Percentiles rank a stretch among this genome's conserved stretches.
phyloP scores from a whole-genome alignment of 1,284 basidiomycete genomes.

The Apiotrichum domesticum region DNA sequence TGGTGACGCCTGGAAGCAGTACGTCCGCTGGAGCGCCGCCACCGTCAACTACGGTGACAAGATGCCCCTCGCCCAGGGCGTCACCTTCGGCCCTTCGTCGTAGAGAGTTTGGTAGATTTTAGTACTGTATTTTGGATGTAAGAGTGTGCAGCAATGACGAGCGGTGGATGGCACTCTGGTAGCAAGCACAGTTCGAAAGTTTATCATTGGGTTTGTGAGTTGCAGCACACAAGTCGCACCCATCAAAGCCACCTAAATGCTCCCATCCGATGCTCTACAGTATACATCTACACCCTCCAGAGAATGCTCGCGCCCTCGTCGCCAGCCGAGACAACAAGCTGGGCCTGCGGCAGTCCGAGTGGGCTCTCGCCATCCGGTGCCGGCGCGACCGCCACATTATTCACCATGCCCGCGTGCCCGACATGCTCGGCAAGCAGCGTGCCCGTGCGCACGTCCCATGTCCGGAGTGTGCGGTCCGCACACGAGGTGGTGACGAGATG shows the following conservation, averaged over 20 bases:
- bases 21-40: slow-evolving; percentile 52
- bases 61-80: slow-evolving; percentile 85
- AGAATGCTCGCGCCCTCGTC: slow-evolving; percentile 80
- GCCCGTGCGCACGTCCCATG: slow-evolving; percentile 89
- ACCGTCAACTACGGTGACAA: slow-evolving; percentile 88
- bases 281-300: slow-evolving; percentile 46
- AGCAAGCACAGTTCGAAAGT: too few relatives aligned
- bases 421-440: slow-evolving; percentile 69
- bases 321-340: slow-evolving; percentile 69
- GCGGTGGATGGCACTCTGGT: too few relatives aligned
- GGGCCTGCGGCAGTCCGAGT: slow-evolving; percentile 19
- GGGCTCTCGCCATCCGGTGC: slow-evolving; percentile 40
- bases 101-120: neutral
- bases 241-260: too few relatives aligned
- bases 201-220: too few relatives aligned
- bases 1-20: slow-evolving; percentile 92
- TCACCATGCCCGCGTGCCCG: slow-evolving; percentile 75
- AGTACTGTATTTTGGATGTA: too few relatives aligned
- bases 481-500: slow-evolving; percentile 76
- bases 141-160: too few relatives aligned
- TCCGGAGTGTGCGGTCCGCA: slow-evolving; percentile 75
- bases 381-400: slow-evolving; percentile 62
- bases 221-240: neutral
- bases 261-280: neutral
- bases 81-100: slow-evolving; percentile 57